Evolutionary conservation across 305 asterid species (phyloP), one percentile per base, ranked within the genome.

Genomic region (Euphrasia arctica): DNA sequence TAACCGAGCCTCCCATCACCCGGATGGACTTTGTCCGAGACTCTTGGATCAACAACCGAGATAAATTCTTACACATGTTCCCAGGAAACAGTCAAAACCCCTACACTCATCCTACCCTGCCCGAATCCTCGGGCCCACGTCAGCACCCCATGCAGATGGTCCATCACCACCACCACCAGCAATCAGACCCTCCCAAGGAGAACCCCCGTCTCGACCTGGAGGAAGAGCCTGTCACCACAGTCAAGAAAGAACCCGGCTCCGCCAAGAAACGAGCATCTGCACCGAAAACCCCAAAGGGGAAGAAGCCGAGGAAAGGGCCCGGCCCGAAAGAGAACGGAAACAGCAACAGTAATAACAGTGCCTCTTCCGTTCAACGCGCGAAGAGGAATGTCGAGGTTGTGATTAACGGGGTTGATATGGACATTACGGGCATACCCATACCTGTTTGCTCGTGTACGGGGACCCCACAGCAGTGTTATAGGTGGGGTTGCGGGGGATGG

Each of bases 401-500:
- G 31, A 88, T 93, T 50, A 85, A 90, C 66, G 99, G 99, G 27
- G 72, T 90, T 32, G 95, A 93, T 58, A 83, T 93, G 89, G 99
- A 93, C 65, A 90, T 93, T 56, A 82, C 95, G 4, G 94, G 90
- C 22, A 90, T 93, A 60, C 99, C 97, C 0, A 88, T 88, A 5
- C 99, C 99, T 0, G 92, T 90, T 63, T 93, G 98, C 73, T 84
- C 98, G 13, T 93, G 98, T 54, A 93, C 98, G 0, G 99, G 97
- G n/a, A 42, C 89, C 15, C 84, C 92, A 22, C 97, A 90, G 79
- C 99, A 93, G 71, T 93, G 99, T 50, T 93, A 93, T 62, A 82
- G 97, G 70, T 93, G 99, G 99, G 99, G 99, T 0, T 93, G 94
- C 54, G 99, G 97, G 42, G 99, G 99, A 13, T 93, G 99, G 99